Evolutionary conservation across 1,139 yeast species (phyloP).

Genomic region (Candida anutae): DNA sequence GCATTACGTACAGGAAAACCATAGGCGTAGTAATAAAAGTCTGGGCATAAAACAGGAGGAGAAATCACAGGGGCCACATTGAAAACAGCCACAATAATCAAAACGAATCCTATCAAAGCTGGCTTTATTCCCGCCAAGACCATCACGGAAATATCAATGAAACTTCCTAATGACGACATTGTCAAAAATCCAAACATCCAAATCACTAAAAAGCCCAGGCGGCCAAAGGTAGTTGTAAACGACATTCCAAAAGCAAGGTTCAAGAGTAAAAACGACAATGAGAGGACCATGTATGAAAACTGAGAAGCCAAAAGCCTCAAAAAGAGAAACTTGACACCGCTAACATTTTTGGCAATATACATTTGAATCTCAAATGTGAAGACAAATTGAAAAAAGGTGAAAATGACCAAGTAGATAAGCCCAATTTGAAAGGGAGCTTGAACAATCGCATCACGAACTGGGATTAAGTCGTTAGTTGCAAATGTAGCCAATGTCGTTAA

Average conservation of each 20-base stretch:
- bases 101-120: slow-evolving; percentile 38
- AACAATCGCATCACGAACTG: slow-evolving; percentile 16
- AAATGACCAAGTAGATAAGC: slow-evolving; percentile 22
- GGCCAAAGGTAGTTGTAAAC: slow-evolving; percentile 27
- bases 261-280: slow-evolving; percentile 33
- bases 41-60: slow-evolving; percentile 39
- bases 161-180: slow-evolving; percentile 45
- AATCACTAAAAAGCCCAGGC: slow-evolving; percentile 41
- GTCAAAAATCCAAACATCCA: slow-evolving; percentile 40
- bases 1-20: slow-evolving; percentile 46
- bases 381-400: slow-evolving; percentile 25
- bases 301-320: slow-evolving; percentile 37
- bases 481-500: slow-evolving; percentile 20
- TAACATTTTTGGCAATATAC: slow-evolving; percentile 21
- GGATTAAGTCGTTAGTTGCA: slow-evolving; percentile 11
- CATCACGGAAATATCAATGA: slow-evolving; percentile 37
- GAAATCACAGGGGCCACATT: slow-evolving; percentile 44
- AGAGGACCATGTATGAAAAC: slow-evolving; percentile 30
- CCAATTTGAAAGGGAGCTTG: slow-evolving; percentile 29
- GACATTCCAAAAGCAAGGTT: slow-evolving; percentile 39
- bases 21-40: slow-evolving; percentile 41
- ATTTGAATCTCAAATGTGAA: slow-evolving; percentile 20
- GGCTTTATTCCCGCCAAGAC: slow-evolving; percentile 30
- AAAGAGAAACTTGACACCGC: slow-evolving; percentile 30
- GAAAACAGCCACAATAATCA: slow-evolving; percentile 33